Evolutionary conservation across 2,329 filamentous ascomycete genomes (phyloP).

Genomic region (Cladosporium sp.): DNA sequence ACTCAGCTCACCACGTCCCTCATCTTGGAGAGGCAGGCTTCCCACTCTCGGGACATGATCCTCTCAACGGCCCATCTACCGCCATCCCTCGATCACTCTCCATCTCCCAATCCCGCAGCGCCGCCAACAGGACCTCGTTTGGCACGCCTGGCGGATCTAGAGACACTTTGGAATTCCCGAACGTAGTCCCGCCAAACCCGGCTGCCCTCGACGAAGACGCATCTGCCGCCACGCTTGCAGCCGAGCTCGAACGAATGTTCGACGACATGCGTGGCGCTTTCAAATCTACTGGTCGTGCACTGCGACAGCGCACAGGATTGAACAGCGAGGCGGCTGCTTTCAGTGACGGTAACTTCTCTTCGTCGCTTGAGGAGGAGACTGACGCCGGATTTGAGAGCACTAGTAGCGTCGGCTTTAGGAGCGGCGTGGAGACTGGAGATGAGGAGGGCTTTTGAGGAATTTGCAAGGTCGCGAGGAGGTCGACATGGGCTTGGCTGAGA

Average conservation of each 20-base stretch:
- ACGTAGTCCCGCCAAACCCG: constrained; percentile 26
- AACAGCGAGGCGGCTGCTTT: constrained; percentile 12
- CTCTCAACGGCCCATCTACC: constrained; percentile 14
- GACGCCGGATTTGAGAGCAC: constrained; percentile 15
- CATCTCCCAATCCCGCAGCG: neutral
- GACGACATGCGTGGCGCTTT: constrained; percentile 20
- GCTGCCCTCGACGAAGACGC: constrained; percentile 28
- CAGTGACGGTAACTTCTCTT: constrained; percentile 8
- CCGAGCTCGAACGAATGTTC: constrained; percentile 29
- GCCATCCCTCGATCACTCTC: constrained; percentile 15
- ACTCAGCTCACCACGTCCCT: constrained; percentile 11
- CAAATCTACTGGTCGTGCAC: constrained; percentile 8
- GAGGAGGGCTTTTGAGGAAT: constrained; percentile 15
- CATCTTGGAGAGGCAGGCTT: constrained; percentile 16
- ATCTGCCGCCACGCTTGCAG: constrained; percentile 23
- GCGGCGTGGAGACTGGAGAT: constrained; percentile 15
- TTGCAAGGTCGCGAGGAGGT: neutral
- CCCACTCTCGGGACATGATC: constrained; percentile 13
- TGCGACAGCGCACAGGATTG: constrained; percentile 7
- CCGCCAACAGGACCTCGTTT: constrained; percentile 2
- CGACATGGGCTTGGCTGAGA: neutral
- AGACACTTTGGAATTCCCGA: constrained; percentile 25
- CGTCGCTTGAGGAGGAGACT: constrained; percentile 13
- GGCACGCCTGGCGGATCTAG: constrained; percentile 14
- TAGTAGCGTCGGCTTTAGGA: constrained; percentile 9